Evolutionary conservation across 768 basidiomycete genomes (phyloP), one percentile per base, ranked within the genome.

Genomic region (Xerocomellus dryophilus): DNA sequence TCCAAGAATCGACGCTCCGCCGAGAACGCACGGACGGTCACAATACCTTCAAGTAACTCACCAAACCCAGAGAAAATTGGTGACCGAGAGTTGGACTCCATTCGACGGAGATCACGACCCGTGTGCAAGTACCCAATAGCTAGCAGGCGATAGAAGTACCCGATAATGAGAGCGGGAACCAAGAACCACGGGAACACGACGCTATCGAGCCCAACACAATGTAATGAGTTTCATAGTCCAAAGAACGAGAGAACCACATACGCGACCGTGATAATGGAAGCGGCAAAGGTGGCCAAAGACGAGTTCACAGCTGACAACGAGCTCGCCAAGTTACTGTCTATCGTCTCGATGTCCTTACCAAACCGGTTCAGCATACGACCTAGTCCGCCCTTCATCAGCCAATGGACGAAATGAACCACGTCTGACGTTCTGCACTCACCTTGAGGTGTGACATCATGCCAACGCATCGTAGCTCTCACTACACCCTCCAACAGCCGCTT

Each of bases 1-100:
- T 88, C 80, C 60, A 94, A 73, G 77, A 98, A 96, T 5, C 81
- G 74, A 38, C 73, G 73, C 65, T 96, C 93, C 0, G 84, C 87
- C 1, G 88, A 86, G 73, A 96, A 98, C 0, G 94, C 94, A 52
- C 94, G 81, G 39, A 96, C 89, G 6, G 93, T 93, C n/a, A 93
- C 89, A 42, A 95, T 90, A 21, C 93, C 93, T 47, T 93, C 89
- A 18, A 96, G 69, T 10, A 94, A 71, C 63, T 93, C 91, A 12
- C 82, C 82, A 58, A 92, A 93, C 51, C 86, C 88, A 7, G 87
- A 86, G 71, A 87, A 91, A 56, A 92, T 91, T 0, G 92, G 89
- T 0, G 88, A 90, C 12, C 90, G 78, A 1, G 87, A 82, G 61
- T 91, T 95, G 1, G 91, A 90, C 67, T 96, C 94, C 85, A 97